phyloP scores from a whole-genome alignment of 2,329 filamentous ascomycete genomes.

The Sphaerulina populicola region DNA sequence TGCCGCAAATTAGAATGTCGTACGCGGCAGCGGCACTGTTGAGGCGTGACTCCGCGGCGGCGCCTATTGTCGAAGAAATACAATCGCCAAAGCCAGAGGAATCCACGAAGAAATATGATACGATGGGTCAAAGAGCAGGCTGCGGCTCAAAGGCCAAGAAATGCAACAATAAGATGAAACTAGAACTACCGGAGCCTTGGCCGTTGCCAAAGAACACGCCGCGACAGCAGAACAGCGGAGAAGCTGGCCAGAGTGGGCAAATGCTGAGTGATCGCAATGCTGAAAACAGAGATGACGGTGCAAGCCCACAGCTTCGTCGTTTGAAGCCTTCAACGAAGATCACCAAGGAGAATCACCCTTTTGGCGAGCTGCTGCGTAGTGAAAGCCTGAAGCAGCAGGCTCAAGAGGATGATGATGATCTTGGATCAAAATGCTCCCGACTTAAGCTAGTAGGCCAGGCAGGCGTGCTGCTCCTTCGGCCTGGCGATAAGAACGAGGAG shows the following conservation, averaged over 20 bases:
- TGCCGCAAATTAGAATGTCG: no score
- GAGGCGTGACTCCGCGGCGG: not conserved
- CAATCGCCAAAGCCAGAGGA: conserved; percentile 1
- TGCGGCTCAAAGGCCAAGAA: conserved; percentile 8
- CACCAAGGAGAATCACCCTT: conserved; percentile 9
- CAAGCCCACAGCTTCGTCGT: not conserved
- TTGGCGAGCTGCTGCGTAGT: conserved; percentile 6
- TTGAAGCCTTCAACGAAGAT: conserved; percentile 8
- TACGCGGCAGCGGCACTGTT: not conserved
- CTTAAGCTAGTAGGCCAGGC: conserved; percentile 13
- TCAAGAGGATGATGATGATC: conserved; percentile 6
- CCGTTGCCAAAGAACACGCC: conserved; percentile 8
- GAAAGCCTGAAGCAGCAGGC: conserved; percentile 1
- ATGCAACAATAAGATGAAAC: conserved; percentile 5
- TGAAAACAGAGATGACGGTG: not conserved
- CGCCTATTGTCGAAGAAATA: conserved; percentile 10
- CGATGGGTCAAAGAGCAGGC: conserved; percentile 17
- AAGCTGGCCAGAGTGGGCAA: not conserved
- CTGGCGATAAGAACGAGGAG: conserved; percentile 3
- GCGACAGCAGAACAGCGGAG: not conserved
- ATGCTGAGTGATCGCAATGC: not conserved
- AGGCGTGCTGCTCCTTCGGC: conserved; percentile 12
- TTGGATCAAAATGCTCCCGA: not conserved
- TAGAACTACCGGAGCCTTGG: conserved; percentile 9
- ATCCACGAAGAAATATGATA: conserved; percentile 10